Conservation (phyloP, 129 eudicot genomes). For the Deinandra increscens region DNA sequence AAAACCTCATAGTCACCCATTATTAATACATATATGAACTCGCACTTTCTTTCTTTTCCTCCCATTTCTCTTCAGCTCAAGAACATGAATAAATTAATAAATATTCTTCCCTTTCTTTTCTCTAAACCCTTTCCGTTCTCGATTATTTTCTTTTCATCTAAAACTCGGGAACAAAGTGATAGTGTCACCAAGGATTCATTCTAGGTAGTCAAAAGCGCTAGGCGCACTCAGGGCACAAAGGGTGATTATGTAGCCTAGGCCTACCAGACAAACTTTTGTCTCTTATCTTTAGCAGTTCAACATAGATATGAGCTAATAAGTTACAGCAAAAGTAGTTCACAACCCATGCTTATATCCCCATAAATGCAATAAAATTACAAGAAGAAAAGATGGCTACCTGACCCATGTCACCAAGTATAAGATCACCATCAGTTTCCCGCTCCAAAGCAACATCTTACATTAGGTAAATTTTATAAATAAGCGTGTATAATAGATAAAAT, state of each 20-base stretch:
- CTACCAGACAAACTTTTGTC: not conserved
- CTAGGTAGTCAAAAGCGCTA: no score
- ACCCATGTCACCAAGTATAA: conserved; percentile 93
- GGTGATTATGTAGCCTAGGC: no score
- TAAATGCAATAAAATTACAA: not conserved
- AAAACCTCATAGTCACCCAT: not conserved
- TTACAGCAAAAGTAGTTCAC: not conserved
- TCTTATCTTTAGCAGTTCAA: not conserved
- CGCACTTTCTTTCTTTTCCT: not conserved
- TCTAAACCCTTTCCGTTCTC: not conserved
- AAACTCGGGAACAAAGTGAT: not conserved
- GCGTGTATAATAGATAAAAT: not conserved
- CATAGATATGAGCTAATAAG: not conserved
- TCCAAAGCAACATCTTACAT: conserved; percentile 79
- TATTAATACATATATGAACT: not conserved
- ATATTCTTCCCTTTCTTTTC: not conserved
- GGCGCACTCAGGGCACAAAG: no score
- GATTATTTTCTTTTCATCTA: not conserved
- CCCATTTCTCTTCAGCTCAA: not conserved
- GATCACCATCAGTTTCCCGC: conserved; percentile 90
- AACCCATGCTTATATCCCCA: not conserved
- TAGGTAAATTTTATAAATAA: not conserved
- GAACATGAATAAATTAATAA: not conserved
- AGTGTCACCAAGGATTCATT: not conserved
- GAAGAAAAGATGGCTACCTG: conserved; percentile 51